These are phyloP conservation scores for Chlorencoelia australis DNA, from an alignment of 2,329 filamentous ascomycete species.

Conservation along the genomic window DNA sequence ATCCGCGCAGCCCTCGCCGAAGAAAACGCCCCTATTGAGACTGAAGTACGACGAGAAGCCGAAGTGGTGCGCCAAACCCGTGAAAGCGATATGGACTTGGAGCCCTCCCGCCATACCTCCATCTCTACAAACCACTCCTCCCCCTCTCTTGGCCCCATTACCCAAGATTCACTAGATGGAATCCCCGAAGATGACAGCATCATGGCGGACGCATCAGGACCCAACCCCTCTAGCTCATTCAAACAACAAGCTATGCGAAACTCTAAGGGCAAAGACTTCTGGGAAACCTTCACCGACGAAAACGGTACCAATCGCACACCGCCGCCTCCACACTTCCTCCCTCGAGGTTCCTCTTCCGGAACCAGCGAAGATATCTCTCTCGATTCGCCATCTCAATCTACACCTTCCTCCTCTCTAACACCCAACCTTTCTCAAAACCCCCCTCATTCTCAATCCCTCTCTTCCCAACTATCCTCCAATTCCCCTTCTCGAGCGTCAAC, in stretches of 20 bases:
- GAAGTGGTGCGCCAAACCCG: constrained; percentile 93
- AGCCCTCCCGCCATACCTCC: constrained; percentile 34
- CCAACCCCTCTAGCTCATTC: constrained; percentile 52
- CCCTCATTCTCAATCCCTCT: constrained; percentile 14
- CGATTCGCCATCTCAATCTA: constrained; percentile 17
- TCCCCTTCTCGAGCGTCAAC: constrained; percentile 25
- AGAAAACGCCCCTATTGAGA: constrained; percentile 78
- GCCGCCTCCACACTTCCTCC: constrained; percentile 44
- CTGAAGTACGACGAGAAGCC: constrained; percentile 80
- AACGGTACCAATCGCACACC: constrained; percentile 43
- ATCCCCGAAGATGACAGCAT: constrained; percentile 61
- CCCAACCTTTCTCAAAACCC: constrained; percentile 4
- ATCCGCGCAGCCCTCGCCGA: constrained; percentile 85
- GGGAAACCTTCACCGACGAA: constrained; percentile 68
- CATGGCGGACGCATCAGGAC: constrained; percentile 41
- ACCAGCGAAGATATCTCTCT: constrained; percentile 56
- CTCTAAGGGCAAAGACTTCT: constrained; percentile 63
- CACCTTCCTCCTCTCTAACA: constrained; percentile 20
- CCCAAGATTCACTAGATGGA: constrained; percentile 56
- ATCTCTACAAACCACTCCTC: constrained; percentile 51
- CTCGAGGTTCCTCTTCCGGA: constrained; percentile 47
- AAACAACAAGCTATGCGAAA: constrained; percentile 65
- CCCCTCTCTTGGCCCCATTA: constrained; percentile 50
- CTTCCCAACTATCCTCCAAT: no score
- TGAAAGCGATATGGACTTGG: constrained; percentile 68